Base-by-base conservation (phyloP, 2,329 filamentous ascomycete genomes). In the Pestalotiopsis sp. region DNA sequence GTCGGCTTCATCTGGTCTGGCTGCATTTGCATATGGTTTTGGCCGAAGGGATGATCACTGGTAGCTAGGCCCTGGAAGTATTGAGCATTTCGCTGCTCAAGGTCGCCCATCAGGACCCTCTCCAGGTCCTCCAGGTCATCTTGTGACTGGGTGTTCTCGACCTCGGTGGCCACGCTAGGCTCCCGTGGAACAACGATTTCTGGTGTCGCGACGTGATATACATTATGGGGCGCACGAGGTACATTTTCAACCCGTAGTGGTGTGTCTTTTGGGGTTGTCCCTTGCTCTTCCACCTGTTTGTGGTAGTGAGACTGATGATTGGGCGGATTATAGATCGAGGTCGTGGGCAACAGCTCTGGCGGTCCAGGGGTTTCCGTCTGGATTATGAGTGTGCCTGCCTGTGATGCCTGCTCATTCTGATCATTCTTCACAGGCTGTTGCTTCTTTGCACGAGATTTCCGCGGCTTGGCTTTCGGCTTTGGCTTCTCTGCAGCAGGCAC, bases 321-420 rank as follows among this genome's bases (percentile, higher is more conserved):
- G 36, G 77, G 77, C 2, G 81, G 81, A 61, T 81, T 83, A 71
- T 84, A 84, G 7, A 84, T 76, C 57, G 81, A 83, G 7, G 79
- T 83, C 25, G 78, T 78, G 3, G 83, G 83, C 6, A 85, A 70
- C 23, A 84, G 73, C 66, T 84, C 82, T 3, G 81, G 80, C 7
- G 82, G 82, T 2, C 83, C 83, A 11, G 83, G 83, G 3, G 79
- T 81, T 67, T 82, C 83, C 17, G 80, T 78, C 65, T 81, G 78
- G 61, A 84, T 84, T 12, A 78, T 74, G 36, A 80, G 79, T 17
- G 74, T 74, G 14, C 77, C 75, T 13, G 11, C 17, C 14, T 66
- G 17, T 13, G 25, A 27, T 58, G 25, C 31, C 23, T 72, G 72
- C 23, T 70, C 65, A 13, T 11, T 25, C 3, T 67, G 64, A 25